Evolutionary conservation across 108 stramenopile species (phyloP).

Genomic region (Cafeteria roenbergensis): DNA sequence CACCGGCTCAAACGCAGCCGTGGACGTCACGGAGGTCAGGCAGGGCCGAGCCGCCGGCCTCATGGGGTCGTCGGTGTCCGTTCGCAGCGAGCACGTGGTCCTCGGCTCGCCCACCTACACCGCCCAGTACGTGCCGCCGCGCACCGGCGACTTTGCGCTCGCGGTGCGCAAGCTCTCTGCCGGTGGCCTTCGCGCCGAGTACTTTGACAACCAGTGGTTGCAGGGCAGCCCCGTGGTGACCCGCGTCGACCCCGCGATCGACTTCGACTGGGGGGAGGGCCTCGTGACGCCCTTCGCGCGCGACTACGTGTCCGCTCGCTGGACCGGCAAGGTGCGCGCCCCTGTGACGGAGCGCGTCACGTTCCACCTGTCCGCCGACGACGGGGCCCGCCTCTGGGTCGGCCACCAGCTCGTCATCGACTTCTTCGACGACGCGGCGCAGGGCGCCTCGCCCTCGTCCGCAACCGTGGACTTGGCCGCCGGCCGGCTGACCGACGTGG

Average conservation of each 20-base stretch:
- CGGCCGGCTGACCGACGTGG: not conserved
- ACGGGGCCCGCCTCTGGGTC: conserved; percentile 55
- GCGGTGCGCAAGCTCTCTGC: conserved; percentile 49
- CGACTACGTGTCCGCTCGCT: conserved; percentile 63
- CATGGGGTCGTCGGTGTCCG: conserved; percentile 26
- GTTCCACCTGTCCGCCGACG: conserved; percentile 54
- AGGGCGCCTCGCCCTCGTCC: not conserved
- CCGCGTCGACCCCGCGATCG: conserved; percentile 47
- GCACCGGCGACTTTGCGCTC: conserved; percentile 45
- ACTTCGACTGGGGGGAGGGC: conserved; percentile 54
- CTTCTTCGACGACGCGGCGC: no score
- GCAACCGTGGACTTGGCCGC: not conserved
- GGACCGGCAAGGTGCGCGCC: conserved; percentile 57
- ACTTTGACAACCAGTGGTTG: conserved; percentile 71
- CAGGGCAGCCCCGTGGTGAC: conserved; percentile 47
- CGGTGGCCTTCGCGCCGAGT: conserved; percentile 56
- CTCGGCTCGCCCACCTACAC: conserved; percentile 60
- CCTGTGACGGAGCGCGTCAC: conserved; percentile 50
- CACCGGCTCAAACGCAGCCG: conserved; percentile 42
- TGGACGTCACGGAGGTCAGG: conserved; percentile 17
- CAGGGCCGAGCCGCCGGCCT: conserved; percentile 28
- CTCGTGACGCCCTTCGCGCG: conserved; percentile 54
- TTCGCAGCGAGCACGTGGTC: conserved; percentile 51
- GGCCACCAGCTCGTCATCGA: conserved; percentile 60
- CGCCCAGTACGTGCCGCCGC: conserved; percentile 44